These are phyloP conservation scores for Aplosporella prunicola DNA, from an alignment of 2,329 filamentous ascomycete species.

Conservation along the genomic window DNA sequence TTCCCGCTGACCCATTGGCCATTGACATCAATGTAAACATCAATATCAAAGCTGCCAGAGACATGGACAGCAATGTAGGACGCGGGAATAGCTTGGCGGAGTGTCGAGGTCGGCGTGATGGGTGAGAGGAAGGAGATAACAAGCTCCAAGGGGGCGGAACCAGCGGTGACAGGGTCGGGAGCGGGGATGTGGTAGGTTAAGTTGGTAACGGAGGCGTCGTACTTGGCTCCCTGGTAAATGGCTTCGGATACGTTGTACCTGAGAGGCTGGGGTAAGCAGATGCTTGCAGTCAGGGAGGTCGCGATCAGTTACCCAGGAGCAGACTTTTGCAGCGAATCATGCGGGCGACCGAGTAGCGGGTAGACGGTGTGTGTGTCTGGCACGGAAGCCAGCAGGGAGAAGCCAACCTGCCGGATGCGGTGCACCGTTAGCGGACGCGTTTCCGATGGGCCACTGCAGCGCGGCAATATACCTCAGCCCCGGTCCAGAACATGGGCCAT, in stretches of 20 bases:
- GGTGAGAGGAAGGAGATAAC: constrained; percentile 63
- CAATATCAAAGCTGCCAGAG: constrained; percentile 49
- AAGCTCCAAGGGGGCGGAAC: constrained; percentile 41
- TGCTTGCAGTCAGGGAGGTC: neutral
- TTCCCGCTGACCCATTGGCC: constrained; percentile 74
- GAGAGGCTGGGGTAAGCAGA: neutral
- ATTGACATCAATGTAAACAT: constrained; percentile 40
- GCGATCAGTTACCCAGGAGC: constrained; percentile 25
- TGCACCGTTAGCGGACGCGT: constrained; percentile 3
- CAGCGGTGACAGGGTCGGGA: constrained; percentile 19
- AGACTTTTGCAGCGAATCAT: constrained; percentile 47
- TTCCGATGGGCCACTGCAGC: neutral
- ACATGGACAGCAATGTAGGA: constrained; percentile 66
- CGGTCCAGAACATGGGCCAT: constrained; percentile 83
- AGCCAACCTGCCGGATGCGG: constrained; percentile 40
- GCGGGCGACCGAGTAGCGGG: constrained; percentile 55
- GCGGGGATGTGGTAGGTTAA: constrained; percentile 53
- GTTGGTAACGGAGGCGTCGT: constrained; percentile 63
- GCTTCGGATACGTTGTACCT: constrained; percentile 52
- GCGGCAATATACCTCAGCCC: constrained; percentile 43
- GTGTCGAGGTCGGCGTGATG: constrained; percentile 70
- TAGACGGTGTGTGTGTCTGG: constrained; percentile 52
- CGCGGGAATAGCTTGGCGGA: constrained; percentile 73
- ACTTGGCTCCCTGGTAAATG: constrained; percentile 50
- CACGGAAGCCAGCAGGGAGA: constrained; percentile 53